Evolutionary conservation across 2,329 filamentous ascomycete genomes (phyloP).

Genomic region (Chrysosporium queenslandicum): DNA sequence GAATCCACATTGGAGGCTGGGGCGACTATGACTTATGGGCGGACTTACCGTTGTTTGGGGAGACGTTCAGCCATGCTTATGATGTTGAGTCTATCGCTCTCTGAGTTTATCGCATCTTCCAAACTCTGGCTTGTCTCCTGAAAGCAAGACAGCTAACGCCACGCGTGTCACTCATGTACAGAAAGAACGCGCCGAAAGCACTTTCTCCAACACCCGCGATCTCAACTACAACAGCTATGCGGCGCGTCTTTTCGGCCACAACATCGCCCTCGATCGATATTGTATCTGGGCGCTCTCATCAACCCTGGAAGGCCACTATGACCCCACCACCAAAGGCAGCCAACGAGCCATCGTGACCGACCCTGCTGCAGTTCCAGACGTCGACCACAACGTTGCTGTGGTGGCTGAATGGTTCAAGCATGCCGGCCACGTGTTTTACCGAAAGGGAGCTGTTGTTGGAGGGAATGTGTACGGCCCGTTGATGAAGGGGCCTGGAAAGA

Average conservation of each 20-base stretch:
- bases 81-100: background rate
- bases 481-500: conserved; percentile 10
- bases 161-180: background rate
- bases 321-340: conserved; percentile 9
- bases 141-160: background rate
- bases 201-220: background rate
- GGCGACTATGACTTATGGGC: conserved; percentile 3
- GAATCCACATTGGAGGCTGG: conserved; percentile 4
- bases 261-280: background rate
- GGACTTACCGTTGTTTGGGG: conserved; percentile 9
- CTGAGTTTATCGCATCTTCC: background rate
- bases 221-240: conserved; percentile 9
- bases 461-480: conserved; percentile 8
- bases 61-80: background rate
- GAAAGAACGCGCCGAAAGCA: background rate
- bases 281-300: conserved; percentile 8
- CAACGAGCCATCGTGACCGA: conserved; percentile 9
- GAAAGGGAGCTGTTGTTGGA: background rate
- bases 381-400: conserved; percentile 4
- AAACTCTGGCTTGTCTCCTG: background rate
- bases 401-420: conserved; percentile 8
- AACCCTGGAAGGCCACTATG: conserved; percentile 11
- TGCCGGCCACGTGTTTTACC: conserved; percentile 9
- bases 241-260: background rate
- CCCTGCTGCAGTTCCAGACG: conserved; percentile 3